Evolutionary conservation across 768 basidiomycete genomes (phyloP), one percentile per base, ranked within the genome.

Genomic region (Termitomyces sp.): DNA sequence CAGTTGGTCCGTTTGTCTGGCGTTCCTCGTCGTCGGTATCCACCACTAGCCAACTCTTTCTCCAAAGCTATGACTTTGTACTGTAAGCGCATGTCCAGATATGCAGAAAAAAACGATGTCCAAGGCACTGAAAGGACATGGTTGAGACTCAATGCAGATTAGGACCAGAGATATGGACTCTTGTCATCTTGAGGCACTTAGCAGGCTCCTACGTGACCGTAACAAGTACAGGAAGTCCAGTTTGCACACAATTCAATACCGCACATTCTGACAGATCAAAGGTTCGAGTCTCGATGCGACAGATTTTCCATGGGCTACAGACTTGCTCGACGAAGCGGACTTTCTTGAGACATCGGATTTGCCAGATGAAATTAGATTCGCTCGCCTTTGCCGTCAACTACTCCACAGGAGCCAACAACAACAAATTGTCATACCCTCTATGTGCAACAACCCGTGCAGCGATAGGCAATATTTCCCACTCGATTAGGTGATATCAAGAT

Each of bases 161-260:
- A 62, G 92, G 93, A 68, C 93, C 91, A 5, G 93, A 74, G 25
- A 94, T 82, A 64, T 94, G 92, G 29, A 92, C 75, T 2, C 84
- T 78, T 0, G 80, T 69, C 12, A 86, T 84, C 65, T 83, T 87
- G 44, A 87, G 73, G 23, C 82, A 77, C 7, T 87, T 85, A 2
- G 84, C 75, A 1, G 84, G 81, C 58, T 92, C 92, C 65, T 87
- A 90, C 2, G 89, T 91, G 29, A 92, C 77, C 0, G 90, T 90
- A 12, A 94, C 86, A 11, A 92, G 80, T 1, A 94, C 90, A 4
- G 92, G 88, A 92, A 92, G 62, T 94, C 92, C 9, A 92, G 92
- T 66, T 92, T 92, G 21, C 91, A 83, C 42, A 92, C n/a, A n/a
- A n/a, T n/a, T n/a, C n/a, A n/a, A n/a, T n/a, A n/a, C n/a, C n/a